phyloP scores from a whole-genome alignment of 345 rosid genomes.

The Noccaea bulbosa region DNA sequence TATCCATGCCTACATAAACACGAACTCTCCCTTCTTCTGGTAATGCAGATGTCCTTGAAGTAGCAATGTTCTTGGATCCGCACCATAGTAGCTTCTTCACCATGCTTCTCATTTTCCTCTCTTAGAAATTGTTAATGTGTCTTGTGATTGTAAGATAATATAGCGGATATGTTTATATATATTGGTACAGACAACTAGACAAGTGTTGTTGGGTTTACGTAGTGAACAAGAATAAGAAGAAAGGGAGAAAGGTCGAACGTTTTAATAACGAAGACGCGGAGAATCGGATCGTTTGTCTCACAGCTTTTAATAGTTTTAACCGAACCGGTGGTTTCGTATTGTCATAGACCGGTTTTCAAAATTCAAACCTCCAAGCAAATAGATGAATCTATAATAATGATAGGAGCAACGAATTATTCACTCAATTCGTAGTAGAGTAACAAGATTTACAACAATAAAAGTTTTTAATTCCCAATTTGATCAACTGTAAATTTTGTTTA shows the following conservation, averaged over 20 bases:
- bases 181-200: neutral
- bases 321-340: constrained; percentile 31
- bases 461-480: neutral
- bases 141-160: constrained; percentile 3
- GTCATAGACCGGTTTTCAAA: neutral
- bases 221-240: constrained; percentile 37
- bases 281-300: constrained; percentile 30
- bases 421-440: neutral
- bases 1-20: constrained; percentile 53
- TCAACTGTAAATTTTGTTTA: neutral
- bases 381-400: neutral
- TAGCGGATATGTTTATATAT: neutral
- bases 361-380: neutral
- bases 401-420: neutral
- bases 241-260: constrained; percentile 14
- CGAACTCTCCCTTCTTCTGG: constrained; percentile 49
- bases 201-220: constrained; percentile 35
- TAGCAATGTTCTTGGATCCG: constrained; percentile 45
- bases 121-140: constrained; percentile 4
- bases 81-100: constrained; percentile 57
- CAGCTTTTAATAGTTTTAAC: constrained; percentile 7
- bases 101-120: constrained; percentile 39
- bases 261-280: constrained; percentile 26
- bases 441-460: neutral
- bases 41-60: constrained; percentile 13